A percentile compares a stretch with the other conserved stretches of the same genome.
Conservation (phyloP, 306 rosid genomes). For the Fagus sylvatica region DNA sequence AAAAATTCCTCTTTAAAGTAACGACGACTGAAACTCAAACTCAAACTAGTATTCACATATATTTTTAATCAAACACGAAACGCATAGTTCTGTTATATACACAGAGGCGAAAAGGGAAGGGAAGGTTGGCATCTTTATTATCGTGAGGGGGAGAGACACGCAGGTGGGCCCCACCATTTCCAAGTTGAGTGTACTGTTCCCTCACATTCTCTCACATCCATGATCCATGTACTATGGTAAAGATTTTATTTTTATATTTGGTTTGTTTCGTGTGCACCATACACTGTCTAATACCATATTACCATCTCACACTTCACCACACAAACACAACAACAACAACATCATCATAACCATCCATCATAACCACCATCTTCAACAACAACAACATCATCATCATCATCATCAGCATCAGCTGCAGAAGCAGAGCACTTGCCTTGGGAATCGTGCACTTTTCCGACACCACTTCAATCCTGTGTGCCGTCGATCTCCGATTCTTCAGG, state of each 20-base stretch:
- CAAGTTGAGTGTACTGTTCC: constrained; percentile 34
- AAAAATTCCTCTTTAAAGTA: too few relatives aligned
- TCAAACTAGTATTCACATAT: too few relatives aligned
- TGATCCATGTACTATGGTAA: not conserved
- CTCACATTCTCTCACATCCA: constrained; percentile 8
- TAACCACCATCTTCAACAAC: constrained; percentile 28
- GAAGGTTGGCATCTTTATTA: constrained; percentile 18
- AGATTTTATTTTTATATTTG: not conserved
- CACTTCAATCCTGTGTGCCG: constrained; percentile 8
- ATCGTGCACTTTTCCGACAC: constrained; percentile 35
- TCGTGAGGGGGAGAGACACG: constrained; percentile 36
- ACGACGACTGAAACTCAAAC: too few relatives aligned
- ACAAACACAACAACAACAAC: constrained; percentile 23
- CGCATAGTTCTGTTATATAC: too few relatives aligned
- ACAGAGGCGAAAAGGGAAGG: too few relatives aligned
- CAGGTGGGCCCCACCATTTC: constrained; percentile 38
- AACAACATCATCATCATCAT: not conserved
- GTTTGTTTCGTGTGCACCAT: not conserved
- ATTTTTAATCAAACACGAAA: too few relatives aligned
- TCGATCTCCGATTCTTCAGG: constrained; percentile 26
- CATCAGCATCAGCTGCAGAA: constrained; percentile 20
- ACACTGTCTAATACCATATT: not conserved
- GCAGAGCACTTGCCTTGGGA: constrained; percentile 14
- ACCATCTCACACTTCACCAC: constrained; percentile 6
- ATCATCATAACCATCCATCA: constrained; percentile 29